Percentiles rank a stretch among this genome's conserved stretches.
Evolutionary conservation across 176 grass and related monocot genomes (phyloP).

Genomic region (Aechmea fasciata): DNA sequence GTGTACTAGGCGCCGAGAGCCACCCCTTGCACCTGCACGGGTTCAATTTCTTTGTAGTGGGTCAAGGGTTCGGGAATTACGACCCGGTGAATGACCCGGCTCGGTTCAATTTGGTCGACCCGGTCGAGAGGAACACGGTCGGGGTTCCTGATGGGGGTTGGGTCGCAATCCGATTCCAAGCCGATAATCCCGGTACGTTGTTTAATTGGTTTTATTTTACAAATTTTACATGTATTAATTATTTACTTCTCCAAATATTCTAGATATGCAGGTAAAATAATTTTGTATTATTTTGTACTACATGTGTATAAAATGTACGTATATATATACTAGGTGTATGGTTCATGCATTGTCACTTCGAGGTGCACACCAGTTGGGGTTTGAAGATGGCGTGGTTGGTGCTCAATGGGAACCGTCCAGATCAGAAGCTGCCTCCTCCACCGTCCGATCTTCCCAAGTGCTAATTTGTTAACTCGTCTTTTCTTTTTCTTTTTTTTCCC

Average conservation of each 20-base stretch:
- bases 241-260: not conserved
- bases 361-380: slow-evolving; percentile 75
- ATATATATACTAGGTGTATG: slow-evolving; percentile 48
- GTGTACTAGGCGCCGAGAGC: slow-evolving; percentile 64
- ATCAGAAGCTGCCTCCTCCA: slow-evolving; percentile 67
- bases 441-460: slow-evolving; percentile 63
- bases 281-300: not conserved
- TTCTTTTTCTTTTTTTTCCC: no score
- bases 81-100: slow-evolving; percentile 37
- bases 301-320: no score
- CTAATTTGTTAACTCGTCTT: not conserved
- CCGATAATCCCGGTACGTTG: slow-evolving; percentile 61
- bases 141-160: slow-evolving; percentile 70
- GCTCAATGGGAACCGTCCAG: slow-evolving; percentile 44
- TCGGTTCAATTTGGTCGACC: slow-evolving; percentile 55
- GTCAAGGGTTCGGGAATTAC: slow-evolving; percentile 55
- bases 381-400: slow-evolving; percentile 85
- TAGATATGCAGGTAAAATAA: not conserved
- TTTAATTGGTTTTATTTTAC: not conserved
- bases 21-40: slow-evolving; percentile 83
- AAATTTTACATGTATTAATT: not conserved
- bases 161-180: slow-evolving; percentile 64
- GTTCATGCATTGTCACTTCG: slow-evolving; percentile 92
- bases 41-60: slow-evolving; percentile 69
- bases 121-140: slow-evolving; percentile 67